phyloP scores from a whole-genome alignment of 108 stramenopile genomes.

The Epipyxis sp. region DNA sequence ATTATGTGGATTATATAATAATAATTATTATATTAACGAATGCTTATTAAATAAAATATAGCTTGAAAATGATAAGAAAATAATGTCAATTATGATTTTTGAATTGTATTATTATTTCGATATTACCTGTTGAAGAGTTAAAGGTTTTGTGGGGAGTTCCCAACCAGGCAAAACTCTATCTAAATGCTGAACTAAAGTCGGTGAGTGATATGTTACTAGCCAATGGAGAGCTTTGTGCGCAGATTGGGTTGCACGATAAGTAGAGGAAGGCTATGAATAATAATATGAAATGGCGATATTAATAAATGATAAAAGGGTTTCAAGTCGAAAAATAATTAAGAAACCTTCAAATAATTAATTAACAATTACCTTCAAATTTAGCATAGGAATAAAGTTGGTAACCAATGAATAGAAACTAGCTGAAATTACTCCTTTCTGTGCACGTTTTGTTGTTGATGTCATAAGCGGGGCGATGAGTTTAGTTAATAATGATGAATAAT shows the following conservation, averaged over 20 bases:
- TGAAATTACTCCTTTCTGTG: neutral
- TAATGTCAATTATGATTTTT: no score
- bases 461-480: neutral
- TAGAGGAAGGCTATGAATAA: neutral
- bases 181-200: constrained; percentile 14
- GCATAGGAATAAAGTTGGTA: constrained; percentile 3
- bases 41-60: no score
- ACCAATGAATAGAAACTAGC: constrained; percentile 12
- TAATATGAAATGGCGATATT: neutral
- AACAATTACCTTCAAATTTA: constrained; percentile 6
- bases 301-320: neutral
- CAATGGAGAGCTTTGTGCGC: neutral
- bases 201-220: constrained; percentile 6
- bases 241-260: neutral
- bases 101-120: no score
- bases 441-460: neutral
- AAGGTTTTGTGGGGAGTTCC: constrained; percentile 7
- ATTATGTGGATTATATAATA: no score
- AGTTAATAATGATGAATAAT: neutral
- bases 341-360: neutral
- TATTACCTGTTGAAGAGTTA: no score
- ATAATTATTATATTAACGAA: no score
- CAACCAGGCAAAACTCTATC: constrained; percentile 30
- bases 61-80: no score
- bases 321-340: neutral